phyloP scores from a whole-genome alignment of 495 filamentous ascomycete genomes.

The Tuber borchii region DNA sequence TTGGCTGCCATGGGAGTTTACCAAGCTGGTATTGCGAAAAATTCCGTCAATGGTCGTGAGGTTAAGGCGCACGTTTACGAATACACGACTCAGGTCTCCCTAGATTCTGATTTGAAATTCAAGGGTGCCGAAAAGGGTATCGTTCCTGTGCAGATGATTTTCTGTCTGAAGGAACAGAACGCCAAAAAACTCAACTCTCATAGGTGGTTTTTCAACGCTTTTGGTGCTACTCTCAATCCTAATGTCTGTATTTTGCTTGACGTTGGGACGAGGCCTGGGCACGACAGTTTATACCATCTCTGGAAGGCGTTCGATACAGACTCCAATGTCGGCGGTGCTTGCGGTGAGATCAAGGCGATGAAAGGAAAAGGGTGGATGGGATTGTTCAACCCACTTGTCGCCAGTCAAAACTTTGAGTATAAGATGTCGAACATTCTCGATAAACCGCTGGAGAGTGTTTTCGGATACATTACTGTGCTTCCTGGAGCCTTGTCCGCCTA shows the following conservation, averaged over 20 bases:
- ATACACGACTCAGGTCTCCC: conserved; percentile 94
- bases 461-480: conserved; percentile 95
- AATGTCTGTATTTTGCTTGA: conserved; percentile 96
- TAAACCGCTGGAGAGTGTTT: conserved; percentile 93
- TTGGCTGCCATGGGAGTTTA: conserved; percentile 97
- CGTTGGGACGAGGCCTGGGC: conserved; percentile 84
- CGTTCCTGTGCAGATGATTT: conserved; percentile 97
- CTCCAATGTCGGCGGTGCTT: conserved; percentile 91
- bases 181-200: conserved; percentile 97
- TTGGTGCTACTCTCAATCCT: conserved; percentile 83
- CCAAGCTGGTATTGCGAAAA: conserved; percentile 97
- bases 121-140: conserved; percentile 99
- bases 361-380: conserved; percentile 77
- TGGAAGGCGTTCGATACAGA: conserved; percentile 99
- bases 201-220: conserved; percentile 99
- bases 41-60: conserved; percentile 67
- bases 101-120: conserved; percentile 93
- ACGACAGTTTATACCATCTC: conserved; percentile 86
- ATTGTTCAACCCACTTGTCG: conserved; percentile 88
- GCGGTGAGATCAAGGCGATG: conserved; percentile 93
- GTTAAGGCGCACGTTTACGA: conserved; percentile 91
- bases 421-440: conserved; percentile 99
- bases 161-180: conserved; percentile 98
- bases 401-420: conserved; percentile 98
- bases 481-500: conserved; percentile 94